A percentile compares a stretch with the other conserved stretches of the same genome.
phyloP scores from a whole-genome alignment of 2,329 filamentous ascomycete genomes.

The Aschersonia sp. region DNA sequence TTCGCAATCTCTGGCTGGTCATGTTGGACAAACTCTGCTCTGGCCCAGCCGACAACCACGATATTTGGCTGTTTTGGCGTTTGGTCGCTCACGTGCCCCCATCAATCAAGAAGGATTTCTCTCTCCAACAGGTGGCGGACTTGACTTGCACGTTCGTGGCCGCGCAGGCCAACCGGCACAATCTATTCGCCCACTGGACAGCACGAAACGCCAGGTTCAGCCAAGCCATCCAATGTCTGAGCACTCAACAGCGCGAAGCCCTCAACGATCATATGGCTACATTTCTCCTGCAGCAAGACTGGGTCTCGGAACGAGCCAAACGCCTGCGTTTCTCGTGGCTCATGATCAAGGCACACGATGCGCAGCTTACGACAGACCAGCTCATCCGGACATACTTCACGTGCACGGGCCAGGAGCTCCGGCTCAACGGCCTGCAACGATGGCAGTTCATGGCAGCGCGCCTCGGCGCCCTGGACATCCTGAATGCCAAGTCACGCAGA shows the following conservation, averaged over 20 bases:
- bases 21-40: conserved; percentile 5
- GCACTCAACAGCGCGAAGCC: conserved; percentile 2
- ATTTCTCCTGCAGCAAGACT: conserved; percentile 5
- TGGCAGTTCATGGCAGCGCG: conserved; percentile 10
- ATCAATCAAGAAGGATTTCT: conserved; percentile 5
- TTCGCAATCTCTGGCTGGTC: conserved; percentile 7
- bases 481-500: conserved; percentile 2
- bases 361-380: conserved; percentile 3
- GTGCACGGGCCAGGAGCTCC: not conserved
- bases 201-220: conserved; percentile 7
- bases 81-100: conserved; percentile 8
- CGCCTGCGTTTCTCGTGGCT: conserved; percentile 10
- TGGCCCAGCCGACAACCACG: conserved; percentile 4
- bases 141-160: conserved; percentile 6
- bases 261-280: conserved; percentile 4
- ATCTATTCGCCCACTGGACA: conserved; percentile 6
- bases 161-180: conserved; percentile 8
- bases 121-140: conserved; percentile 3
- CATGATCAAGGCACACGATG: conserved; percentile 7
- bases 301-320: conserved; percentile 1
- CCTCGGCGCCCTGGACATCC: conserved; percentile 2
- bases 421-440: conserved; percentile 7
- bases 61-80: conserved; percentile 7
- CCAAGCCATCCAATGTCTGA: conserved; percentile 5
- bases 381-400: conserved; percentile 5